Base-by-base conservation (phyloP, 257 asterid genomes). In the Ajuga chamaepitys region DNA sequence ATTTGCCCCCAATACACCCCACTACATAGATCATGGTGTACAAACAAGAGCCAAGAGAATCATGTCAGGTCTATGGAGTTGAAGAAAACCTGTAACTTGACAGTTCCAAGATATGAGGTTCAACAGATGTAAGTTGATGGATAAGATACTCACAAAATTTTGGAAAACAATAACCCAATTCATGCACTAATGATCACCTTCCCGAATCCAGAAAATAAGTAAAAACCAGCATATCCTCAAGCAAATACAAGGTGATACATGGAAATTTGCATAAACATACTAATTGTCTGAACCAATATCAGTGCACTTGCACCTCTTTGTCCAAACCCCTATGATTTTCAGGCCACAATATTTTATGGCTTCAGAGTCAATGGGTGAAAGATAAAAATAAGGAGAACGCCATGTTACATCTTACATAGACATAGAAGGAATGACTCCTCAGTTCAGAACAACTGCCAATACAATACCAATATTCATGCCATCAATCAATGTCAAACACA, bases 251-350 rank as follows among this genome's bases (percentile, higher is more conserved):
- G 4, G 35, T 37, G 55, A 52, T 46, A 37, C 48, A 47, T 46
- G 66, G 32, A 16, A 64, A 52, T 55, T 38, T 56, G 32, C 41
- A 62, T 34, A 32, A 64, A 53, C 48, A 20, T 45, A n/a, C 70
- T 53, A 58, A 60, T 46, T 24, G 11, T 42, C 50, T 64, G 21
- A 51, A 25, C 9, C 52, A 21, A 51, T n/a, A 35, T 21, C 35
- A 38, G 22, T 41, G 37, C 37, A 30, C 7, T 30, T 30, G 37
- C 37, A 30, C 2, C 37, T 4, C 51, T 24, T 1, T 60, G 37
- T 68, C 35, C 38, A 74, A 37, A 40, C 41, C 50, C 45, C 44
- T 18, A 11, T 21, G 50, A 10, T 4, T 24, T 28, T 12, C n/a
- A 26, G 54, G 34, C 44, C 54, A 44, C 7, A 0, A 5, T 34